Evolutionary conservation across 1,284 basidiomycete species (phyloP), one percentile per base, ranked within the genome.

Genomic region (Ganoderma sp.): DNA sequence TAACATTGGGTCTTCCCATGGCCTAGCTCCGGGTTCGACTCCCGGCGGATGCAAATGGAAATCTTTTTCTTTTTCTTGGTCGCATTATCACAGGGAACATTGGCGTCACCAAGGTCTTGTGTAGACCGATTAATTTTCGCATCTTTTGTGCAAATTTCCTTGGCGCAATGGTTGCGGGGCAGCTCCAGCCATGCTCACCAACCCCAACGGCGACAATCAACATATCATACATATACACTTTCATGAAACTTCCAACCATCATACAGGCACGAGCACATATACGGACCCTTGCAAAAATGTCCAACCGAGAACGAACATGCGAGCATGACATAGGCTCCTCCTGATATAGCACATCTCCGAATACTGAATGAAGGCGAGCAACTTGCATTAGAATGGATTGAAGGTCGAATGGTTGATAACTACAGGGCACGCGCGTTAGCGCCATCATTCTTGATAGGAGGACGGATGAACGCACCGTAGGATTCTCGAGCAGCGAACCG

Each of bases 21-120:
- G 83, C 82, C 83, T 83, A 84, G 84, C 84, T 80, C 84, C 83
- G 83, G 84, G 83, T 84, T 84, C 84, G 84, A 85, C 81, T 85
- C 84, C 84, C 84, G 82, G 84, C 79, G 79, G 80, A 82, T 81
- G 84, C 83, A 83, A 60, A 0, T 2, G 2, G 28, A 32, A 32
- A 4, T 32, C 4, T 32, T 4, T 2, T 2, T 2, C 4, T 32
- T 32, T 32, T 32, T 32, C 28, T 32, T 32, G 28, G 28, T 32
- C 2, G 28, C 4, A n/a, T n/a, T n/a, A n/a, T 32, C 28, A 2
- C 4, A 32, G 28, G 2, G 28, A 32, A 32, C 28, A 32, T 2
- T 4, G 28, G 28, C 28, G 28, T 32, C 28, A 32, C 28, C n/a
- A n/a, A n/a, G n/a, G n/a, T n/a, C n/a, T 39, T 39, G 8, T 9